A percentile compares a stretch with the other conserved stretches of the same genome.
Conservation (phyloP, 139 green algal species). For the Asterochloris sp. region DNA sequence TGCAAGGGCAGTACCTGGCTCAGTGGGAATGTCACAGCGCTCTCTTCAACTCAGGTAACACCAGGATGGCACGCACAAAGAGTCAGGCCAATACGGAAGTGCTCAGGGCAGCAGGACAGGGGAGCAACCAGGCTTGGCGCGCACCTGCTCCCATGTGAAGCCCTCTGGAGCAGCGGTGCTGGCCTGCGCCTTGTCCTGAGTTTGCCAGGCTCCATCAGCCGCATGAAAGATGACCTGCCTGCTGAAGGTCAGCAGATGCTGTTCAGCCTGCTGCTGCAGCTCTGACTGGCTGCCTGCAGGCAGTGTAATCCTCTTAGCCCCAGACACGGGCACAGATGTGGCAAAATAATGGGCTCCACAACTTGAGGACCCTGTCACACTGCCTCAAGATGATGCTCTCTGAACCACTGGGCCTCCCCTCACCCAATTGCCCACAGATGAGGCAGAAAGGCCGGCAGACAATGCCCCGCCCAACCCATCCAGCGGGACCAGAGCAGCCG, state of each 20-base stretch:
- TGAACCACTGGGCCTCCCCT: too few species aligned
- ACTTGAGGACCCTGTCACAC: too few species aligned
- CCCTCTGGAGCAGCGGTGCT: neutral
- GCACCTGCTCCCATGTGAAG: neutral
- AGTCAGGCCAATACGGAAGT: neutral
- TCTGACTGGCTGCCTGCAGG: too few species aligned
- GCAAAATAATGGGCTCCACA: too few species aligned
- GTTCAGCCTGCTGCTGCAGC: constrained; percentile 15
- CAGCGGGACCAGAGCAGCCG: neutral
- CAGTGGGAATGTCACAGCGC: neutral
- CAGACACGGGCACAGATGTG: too few species aligned
- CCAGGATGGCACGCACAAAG: neutral
- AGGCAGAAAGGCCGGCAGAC: too few species aligned
- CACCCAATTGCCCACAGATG: too few species aligned
- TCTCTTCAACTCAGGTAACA: neutral
- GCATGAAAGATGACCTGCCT: constrained; percentile 5
- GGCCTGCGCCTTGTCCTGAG: neutral
- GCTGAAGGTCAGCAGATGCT: constrained; percentile 13
- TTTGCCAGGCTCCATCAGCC: neutral
- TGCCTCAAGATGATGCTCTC: too few species aligned
- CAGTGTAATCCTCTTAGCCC: too few species aligned
- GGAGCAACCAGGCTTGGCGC: neutral
- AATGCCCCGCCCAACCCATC: too few species aligned
- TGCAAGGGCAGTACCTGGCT: constrained; percentile 6
- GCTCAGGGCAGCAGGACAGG: neutral